phyloP scores from a whole-genome alignment of 306 rosid genomes.

The Senna tora region DNA sequence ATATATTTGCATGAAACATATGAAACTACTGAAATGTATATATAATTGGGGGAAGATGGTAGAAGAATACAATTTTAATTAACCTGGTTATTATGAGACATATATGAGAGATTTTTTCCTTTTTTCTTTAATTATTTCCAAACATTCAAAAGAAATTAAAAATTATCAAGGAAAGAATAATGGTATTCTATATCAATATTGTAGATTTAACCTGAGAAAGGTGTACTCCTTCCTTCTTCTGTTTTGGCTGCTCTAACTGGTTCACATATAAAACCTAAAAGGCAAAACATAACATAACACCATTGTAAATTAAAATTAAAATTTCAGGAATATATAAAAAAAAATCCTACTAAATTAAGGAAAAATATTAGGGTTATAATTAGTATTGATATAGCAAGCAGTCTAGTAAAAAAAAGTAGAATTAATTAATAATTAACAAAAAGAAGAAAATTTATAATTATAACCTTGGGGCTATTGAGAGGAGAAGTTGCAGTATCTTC shows the following conservation, averaged over 20 bases:
- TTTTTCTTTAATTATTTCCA: neutral
- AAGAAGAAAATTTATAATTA: neutral
- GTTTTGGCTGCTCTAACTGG: slow-evolving; percentile 36
- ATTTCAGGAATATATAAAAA: neutral
- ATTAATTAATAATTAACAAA: too few relatives aligned
- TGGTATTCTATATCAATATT: neutral
- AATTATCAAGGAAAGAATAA: neutral
- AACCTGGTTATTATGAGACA: neutral
- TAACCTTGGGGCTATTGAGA: slow-evolving; percentile 68
- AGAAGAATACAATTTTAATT: neutral
- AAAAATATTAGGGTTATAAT: neutral
- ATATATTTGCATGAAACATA: too few relatives aligned
- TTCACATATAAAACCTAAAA: slow-evolving; percentile 40
- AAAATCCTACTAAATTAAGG: neutral
- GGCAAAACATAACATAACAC: neutral
- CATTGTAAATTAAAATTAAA: neutral
- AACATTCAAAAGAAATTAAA: neutral
- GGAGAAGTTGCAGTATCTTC: slow-evolving; percentile 97
- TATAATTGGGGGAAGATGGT: neutral
- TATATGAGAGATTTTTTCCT: neutral
- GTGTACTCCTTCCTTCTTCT: slow-evolving; percentile 10
- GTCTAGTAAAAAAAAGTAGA: too few relatives aligned
- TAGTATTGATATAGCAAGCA: too few relatives aligned
- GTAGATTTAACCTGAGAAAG: slow-evolving; percentile 46
- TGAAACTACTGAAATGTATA: too few relatives aligned